Conservation (phyloP, 306 rosid species). For the Citrullus amarus region DNA sequence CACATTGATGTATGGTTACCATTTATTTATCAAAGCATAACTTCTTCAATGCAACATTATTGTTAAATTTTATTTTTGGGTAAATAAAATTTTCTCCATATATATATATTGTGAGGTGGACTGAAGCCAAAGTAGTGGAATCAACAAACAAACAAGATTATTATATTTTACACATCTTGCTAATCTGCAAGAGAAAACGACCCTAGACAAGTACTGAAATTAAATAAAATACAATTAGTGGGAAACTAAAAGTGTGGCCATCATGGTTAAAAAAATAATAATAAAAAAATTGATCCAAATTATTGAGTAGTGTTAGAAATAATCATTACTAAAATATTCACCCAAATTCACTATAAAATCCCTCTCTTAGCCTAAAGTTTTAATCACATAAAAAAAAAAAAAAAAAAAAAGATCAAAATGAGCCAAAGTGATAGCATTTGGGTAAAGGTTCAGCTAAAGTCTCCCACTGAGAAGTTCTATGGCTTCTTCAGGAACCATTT, state of each 20-base stretch:
- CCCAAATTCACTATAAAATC: not conserved
- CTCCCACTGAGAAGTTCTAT: not conserved
- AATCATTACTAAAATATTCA: not conserved
- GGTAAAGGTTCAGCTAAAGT: constrained; percentile 11
- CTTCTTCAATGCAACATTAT: too few species aligned
- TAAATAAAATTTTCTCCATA: too few species aligned
- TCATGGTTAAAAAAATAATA: not conserved
- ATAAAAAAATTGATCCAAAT: not conserved
- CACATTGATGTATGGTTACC: too few species aligned
- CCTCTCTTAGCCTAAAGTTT: not conserved
- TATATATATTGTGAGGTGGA: not conserved
- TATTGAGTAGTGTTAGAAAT: not conserved
- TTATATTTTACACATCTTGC: not conserved
- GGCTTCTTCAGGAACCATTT: constrained; percentile 11
- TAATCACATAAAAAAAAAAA: not conserved
- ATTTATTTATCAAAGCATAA: too few species aligned
- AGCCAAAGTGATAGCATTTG: constrained; percentile 1
- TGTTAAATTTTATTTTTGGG: too few species aligned
- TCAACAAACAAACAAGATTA: not conserved
- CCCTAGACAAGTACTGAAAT: not conserved
- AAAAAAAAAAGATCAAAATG: not conserved
- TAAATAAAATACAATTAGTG: not conserved
- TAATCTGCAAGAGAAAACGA: not conserved
- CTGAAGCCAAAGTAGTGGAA: not conserved
- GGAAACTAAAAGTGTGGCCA: not conserved